These are phyloP conservation scores for Cercospora brassicicola DNA, from an alignment of 2,329 filamentous ascomycete genomes.

Conservation along the genomic window DNA sequence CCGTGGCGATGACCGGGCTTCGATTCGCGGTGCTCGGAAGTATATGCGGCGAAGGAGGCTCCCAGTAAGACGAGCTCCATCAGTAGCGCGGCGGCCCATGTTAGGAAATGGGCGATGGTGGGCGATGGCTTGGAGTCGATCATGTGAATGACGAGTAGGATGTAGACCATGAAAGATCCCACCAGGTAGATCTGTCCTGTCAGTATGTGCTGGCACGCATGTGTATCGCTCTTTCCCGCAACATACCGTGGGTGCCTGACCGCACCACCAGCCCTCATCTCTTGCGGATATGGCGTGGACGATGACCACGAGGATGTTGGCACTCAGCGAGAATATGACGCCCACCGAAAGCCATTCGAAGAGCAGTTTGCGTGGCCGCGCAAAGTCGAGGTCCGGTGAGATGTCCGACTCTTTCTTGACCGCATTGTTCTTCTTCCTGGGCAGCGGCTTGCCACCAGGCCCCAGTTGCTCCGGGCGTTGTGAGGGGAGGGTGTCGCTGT, in stretches of 20 bases:
- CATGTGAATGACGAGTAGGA: constrained; percentile 80
- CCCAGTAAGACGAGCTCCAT: constrained; percentile 73
- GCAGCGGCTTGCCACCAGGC: constrained; percentile 86
- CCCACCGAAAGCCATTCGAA: constrained; percentile 73
- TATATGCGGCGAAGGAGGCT: constrained; percentile 68
- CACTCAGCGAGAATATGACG: constrained; percentile 73
- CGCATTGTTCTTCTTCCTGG: constrained; percentile 61
- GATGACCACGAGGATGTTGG: constrained; percentile 71
- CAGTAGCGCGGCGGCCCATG: constrained; percentile 72
- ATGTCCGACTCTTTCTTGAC: constrained; percentile 50
- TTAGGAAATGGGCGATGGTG: constrained; percentile 72
- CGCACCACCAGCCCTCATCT: constrained; percentile 76
- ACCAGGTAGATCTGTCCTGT: constrained; percentile 73
- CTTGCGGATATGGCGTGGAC: constrained; percentile 68
- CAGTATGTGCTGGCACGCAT: constrained; percentile 20
- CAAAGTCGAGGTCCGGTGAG: constrained; percentile 59
- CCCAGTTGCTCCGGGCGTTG: constrained; percentile 57
- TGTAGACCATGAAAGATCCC: constrained; percentile 82
- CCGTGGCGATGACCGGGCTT: constrained; percentile 50
- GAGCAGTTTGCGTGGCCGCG: constrained; percentile 64
- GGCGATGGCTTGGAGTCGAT: constrained; percentile 81
- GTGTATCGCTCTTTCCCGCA: constrained; percentile 5
- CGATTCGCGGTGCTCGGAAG: constrained; percentile 64
- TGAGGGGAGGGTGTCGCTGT: constrained; percentile 44
- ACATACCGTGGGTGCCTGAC: constrained; percentile 72